Percentiles rank a stretch among this genome's conserved stretches.
These are phyloP conservation scores for Monosporozyma siamensis DNA, from an alignment of 805 yeast genomes.

Conservation along the genomic window DNA sequence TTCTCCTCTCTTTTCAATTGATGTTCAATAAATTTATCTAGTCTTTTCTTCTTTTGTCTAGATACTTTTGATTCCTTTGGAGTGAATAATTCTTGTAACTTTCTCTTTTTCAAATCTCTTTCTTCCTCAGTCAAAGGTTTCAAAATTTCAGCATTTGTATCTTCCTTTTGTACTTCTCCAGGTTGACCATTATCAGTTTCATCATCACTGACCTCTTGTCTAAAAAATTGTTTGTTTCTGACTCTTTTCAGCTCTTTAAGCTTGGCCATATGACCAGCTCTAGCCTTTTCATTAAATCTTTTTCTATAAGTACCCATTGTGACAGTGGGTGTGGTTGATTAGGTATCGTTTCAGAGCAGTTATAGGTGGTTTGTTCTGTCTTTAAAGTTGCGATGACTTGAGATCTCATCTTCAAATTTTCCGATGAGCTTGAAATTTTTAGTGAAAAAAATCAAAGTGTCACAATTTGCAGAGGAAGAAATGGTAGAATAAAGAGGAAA, in stretches of 20 bases:
- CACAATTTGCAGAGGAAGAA: not conserved
- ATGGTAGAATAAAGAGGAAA: too few species aligned
- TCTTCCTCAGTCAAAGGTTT: conserved; percentile 59
- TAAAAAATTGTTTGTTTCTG: conserved; percentile 58
- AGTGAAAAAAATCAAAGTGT: not conserved
- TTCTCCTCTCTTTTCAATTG: conserved; percentile 85
- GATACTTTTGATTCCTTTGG: conserved; percentile 64
- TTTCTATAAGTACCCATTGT: conserved; percentile 74
- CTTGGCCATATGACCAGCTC: conserved; percentile 75
- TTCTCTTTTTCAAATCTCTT: conserved; percentile 53
- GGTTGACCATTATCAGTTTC: conserved; percentile 18
- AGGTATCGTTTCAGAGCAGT: too few species aligned
- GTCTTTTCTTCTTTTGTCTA: conserved; percentile 61
- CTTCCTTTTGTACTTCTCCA: conserved; percentile 17
- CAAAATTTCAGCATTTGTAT: conserved; percentile 52
- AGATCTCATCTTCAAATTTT: conserved; percentile 3
- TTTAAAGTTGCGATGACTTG: not conserved
- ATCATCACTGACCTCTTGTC: conserved; percentile 42
- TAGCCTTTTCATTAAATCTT: conserved; percentile 77
- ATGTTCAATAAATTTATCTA: conserved; percentile 88
- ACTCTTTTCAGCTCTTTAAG: conserved; percentile 58
- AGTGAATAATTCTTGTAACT: conserved; percentile 46
- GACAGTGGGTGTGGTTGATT: not conserved
- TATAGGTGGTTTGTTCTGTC: not conserved
- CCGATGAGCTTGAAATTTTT: conserved; percentile 6